phyloP scores from a whole-genome alignment of 1,284 basidiomycete species.

The Fistulina hepatica region DNA sequence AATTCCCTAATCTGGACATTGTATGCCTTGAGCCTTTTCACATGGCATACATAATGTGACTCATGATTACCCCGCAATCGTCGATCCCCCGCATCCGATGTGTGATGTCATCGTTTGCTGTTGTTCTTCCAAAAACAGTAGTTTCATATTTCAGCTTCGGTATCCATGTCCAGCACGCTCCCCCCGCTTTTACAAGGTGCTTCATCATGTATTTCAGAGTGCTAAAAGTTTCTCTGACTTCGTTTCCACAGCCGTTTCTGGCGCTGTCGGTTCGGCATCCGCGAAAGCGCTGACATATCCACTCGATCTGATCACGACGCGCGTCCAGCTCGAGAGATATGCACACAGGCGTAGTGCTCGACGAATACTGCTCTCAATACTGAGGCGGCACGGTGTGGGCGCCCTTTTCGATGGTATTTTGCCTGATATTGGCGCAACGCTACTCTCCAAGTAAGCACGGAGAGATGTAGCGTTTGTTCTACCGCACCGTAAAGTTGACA shows the following conservation, averaged over 20 bases:
- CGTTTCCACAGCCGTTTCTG: conserved; percentile 31
- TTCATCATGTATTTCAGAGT: neutral
- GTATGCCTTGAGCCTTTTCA: too few relatives aligned
- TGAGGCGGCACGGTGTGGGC: conserved; percentile 29
- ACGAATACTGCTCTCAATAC: conserved; percentile 27
- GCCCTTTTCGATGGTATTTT: conserved; percentile 39
- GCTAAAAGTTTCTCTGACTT: neutral
- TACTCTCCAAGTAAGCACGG: conserved; percentile 45
- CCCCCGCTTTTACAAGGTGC: conserved; percentile 38
- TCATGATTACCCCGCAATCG: conserved; percentile 1
- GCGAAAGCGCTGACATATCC: conserved; percentile 44
- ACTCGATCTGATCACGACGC: conserved; percentile 41
- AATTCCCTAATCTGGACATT: too few relatives aligned
- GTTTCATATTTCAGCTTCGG: neutral
- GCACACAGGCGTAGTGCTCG: conserved; percentile 19
- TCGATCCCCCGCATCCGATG: neutral
- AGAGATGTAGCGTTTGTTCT: conserved; percentile 1
- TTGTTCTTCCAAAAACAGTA: neutral
- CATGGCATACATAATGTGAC: too few relatives aligned
- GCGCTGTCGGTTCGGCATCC: conserved; percentile 40
- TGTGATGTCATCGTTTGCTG: neutral
- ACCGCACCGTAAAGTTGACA: neutral
- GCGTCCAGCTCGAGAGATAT: conserved; percentile 25
- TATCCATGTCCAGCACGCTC: conserved; percentile 42
- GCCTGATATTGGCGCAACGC: conserved; percentile 40